Conservation (phyloP, 305 asterid genomes). For the Fraxinus xanthoxyloides region DNA sequence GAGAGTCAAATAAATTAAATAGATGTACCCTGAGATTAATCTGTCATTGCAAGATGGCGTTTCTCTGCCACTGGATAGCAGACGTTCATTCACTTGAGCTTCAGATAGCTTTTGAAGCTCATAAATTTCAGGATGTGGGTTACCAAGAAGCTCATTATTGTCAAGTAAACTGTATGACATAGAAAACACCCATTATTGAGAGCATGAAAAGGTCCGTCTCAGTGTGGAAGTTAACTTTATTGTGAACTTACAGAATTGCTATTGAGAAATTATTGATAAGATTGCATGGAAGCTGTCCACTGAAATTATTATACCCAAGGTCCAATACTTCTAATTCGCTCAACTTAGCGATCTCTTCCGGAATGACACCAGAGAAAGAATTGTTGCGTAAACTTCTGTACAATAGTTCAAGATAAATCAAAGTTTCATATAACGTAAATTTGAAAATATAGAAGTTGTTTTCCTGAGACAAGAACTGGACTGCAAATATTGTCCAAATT, state of each 20-base stretch:
- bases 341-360: slow-evolving; percentile 54
- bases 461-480: background rate
- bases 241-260: slow-evolving; percentile 50
- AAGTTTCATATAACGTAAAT: background rate
- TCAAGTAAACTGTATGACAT: slow-evolving; percentile 53
- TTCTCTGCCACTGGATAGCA: slow-evolving; percentile 23
- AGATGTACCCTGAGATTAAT: slow-evolving; percentile 33
- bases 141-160: slow-evolving; percentile 48
- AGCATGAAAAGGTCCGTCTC: slow-evolving; percentile 6
- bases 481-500: background rate
- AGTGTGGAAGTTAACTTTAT: background rate
- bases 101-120: slow-evolving; percentile 53
- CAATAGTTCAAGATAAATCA: background rate
- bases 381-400: slow-evolving; percentile 76
- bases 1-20: background rate
- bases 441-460: background rate
- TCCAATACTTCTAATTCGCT: slow-evolving; percentile 68
- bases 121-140: slow-evolving; percentile 39
- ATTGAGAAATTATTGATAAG: slow-evolving; percentile 50
- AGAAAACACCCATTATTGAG: background rate
- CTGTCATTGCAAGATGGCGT: slow-evolving; percentile 22
- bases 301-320: slow-evolving; percentile 70
- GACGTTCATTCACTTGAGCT: slow-evolving; percentile 47
- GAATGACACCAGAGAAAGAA: slow-evolving; percentile 71
- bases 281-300: slow-evolving; percentile 50